Conservation (phyloP, 202 grass and related monocot genomes). For the Schoenoplectus triqueter region DNA sequence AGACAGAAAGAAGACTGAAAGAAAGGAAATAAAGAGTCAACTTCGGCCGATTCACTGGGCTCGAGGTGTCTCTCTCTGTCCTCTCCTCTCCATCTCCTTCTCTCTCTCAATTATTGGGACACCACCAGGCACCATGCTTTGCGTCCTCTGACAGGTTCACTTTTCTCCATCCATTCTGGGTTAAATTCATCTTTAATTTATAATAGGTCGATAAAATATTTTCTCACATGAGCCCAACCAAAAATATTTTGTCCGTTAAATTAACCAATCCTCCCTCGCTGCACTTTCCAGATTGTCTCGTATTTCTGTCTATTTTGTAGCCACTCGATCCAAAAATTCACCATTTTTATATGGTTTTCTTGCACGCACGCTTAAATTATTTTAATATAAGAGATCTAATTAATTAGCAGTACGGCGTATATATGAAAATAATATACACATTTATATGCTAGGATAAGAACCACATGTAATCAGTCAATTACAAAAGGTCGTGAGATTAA, state of each 20-base stretch:
- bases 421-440: neutral
- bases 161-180: conserved; percentile 29
- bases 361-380: conserved; percentile 4
- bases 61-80: conserved; percentile 52
- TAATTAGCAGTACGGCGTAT: neutral
- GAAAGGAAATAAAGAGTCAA: conserved; percentile 87
- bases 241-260: conserved; percentile 1
- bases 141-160: neutral
- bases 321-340: neutral
- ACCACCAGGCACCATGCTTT: conserved; percentile 17
- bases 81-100: neutral
- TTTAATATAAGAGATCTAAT: neutral
- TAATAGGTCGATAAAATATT: conserved; percentile 2
- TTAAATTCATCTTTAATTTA: conserved; percentile 1
- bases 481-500: neutral
- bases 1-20: conserved; percentile 86
- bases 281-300: conserved; percentile 16
- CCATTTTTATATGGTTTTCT: neutral
- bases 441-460: too few relatives aligned
- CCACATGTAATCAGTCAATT: neutral
- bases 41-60: conserved; percentile 84
- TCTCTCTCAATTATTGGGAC: conserved; percentile 39
- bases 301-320: conserved; percentile 13
- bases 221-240: conserved; percentile 33
- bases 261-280: too few relatives aligned